These are phyloP conservation scores for Starmerella khaoyaiensis DNA, from an alignment of 805 yeast genomes.

Conservation along the genomic window DNA sequence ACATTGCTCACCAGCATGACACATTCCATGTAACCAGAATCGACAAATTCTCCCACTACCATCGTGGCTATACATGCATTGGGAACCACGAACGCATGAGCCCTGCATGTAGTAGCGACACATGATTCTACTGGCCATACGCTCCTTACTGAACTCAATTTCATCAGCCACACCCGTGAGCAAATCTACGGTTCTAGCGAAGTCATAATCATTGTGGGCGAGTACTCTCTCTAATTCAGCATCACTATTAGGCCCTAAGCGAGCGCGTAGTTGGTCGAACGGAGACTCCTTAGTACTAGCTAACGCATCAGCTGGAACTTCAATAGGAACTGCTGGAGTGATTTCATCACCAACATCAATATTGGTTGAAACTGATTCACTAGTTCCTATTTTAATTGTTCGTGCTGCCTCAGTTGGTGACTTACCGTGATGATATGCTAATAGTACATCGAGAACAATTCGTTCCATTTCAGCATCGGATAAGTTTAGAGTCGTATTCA, in stretches of 20 bases:
- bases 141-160: conserved; percentile 14
- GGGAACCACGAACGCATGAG: conserved; percentile 32
- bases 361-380: not conserved
- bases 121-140: conserved; percentile 25
- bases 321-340: conserved; percentile 15
- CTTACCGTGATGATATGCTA: conserved; percentile 31
- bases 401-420: conserved; percentile 12
- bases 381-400: conserved; percentile 1
- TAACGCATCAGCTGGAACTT: conserved; percentile 1
- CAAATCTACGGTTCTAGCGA: conserved; percentile 23
- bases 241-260: conserved; percentile 28
- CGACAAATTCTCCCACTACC: conserved; percentile 33
- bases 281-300: conserved; percentile 20
- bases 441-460: conserved; percentile 31
- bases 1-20: conserved; percentile 34
- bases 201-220: conserved; percentile 30
- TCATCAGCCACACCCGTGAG: conserved; percentile 14
- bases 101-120: conserved; percentile 36
- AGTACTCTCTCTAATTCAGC: conserved; percentile 30
- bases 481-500: conserved; percentile 18
- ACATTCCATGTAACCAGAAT: conserved; percentile 36
- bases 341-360: not conserved
- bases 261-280: conserved; percentile 28
- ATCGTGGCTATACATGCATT: conserved; percentile 38
- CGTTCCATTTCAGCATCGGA: conserved; percentile 26